These are phyloP conservation scores for Paramyrothecium roridum DNA, from an alignment of 2,329 filamentous ascomycete species.

Conservation along the genomic window DNA sequence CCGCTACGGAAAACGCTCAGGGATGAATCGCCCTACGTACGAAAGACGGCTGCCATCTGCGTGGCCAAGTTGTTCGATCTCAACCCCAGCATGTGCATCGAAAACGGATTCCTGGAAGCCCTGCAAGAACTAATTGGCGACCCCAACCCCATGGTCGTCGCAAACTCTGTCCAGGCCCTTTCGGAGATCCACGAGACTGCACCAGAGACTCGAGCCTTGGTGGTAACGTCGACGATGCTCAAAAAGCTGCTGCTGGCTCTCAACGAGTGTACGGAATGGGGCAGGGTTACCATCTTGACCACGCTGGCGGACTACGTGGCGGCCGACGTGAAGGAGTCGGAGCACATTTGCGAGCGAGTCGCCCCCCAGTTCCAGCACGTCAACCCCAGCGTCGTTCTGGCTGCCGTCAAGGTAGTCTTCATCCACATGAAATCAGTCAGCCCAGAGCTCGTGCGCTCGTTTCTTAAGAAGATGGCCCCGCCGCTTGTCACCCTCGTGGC, in stretches of 20 bases:
- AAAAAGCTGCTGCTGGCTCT: conserved; percentile 96
- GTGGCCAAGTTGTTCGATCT: conserved; percentile 97
- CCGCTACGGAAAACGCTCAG: conserved; percentile 91
- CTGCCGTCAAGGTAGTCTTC: conserved; percentile 97
- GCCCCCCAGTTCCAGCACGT: conserved; percentile 97
- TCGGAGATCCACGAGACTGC: conserved; percentile 88
- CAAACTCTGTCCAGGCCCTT: conserved; percentile 92
- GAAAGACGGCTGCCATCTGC: conserved; percentile 96
- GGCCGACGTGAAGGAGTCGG: conserved; percentile 87
- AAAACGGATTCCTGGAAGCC: conserved; percentile 93
- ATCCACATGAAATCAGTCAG: conserved; percentile 88
- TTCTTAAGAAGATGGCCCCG: conserved; percentile 98
- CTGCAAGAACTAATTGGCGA: conserved; percentile 96
- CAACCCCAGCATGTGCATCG: conserved; percentile 86
- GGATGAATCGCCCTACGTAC: conserved; percentile 97
- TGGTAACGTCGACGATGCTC: conserved; percentile 76
- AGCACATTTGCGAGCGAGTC: conserved; percentile 96
- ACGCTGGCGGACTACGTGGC: conserved; percentile 87
- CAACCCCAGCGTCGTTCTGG: conserved; percentile 92
- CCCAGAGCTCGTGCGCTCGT: conserved; percentile 74
- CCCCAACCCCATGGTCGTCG: conserved; percentile 98
- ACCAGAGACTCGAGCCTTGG: conserved; percentile 83
- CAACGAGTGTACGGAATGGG: conserved; percentile 99
- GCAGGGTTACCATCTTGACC: conserved; percentile 86
- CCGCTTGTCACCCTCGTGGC: conserved; percentile 96